Evolutionary conservation across 2,329 filamentous ascomycete genomes (phyloP).

Genomic region (Teratosphaeria pseudoeucalypti): DNA sequence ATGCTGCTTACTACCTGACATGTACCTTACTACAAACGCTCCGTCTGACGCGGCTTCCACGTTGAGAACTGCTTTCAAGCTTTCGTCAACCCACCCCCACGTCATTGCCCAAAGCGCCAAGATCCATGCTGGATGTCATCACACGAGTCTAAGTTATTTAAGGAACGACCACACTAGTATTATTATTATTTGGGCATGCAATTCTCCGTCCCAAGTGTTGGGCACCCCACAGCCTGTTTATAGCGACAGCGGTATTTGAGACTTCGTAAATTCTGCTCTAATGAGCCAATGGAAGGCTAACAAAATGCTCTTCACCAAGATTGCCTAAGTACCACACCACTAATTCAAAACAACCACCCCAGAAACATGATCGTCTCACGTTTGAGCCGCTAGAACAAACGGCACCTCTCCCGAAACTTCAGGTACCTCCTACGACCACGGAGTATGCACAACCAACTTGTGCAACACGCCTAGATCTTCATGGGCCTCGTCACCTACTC

Average conservation of each 20-base stretch:
- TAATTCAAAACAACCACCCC: not conserved
- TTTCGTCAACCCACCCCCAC: not conserved
- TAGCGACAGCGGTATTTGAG: no score
- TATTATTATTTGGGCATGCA: no score
- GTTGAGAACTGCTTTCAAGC: not conserved
- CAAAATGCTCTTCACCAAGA: not conserved
- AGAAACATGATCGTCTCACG: not conserved
- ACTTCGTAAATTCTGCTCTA: not conserved
- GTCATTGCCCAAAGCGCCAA: not conserved
- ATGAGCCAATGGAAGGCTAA: not conserved
- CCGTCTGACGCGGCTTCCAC: conserved; percentile 1
- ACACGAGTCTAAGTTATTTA: no score
- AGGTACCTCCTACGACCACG: no score
- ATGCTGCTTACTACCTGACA: no score
- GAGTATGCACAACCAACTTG: not conserved
- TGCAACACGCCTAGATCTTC: not conserved
- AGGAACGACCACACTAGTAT: no score
- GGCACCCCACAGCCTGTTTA: no score
- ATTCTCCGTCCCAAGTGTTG: no score
- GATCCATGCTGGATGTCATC: not conserved
- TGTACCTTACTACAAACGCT: not conserved
- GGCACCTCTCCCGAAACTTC: no score
- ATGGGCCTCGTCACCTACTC: conserved; percentile 61
- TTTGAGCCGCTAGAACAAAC: not conserved
- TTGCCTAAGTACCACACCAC: not conserved